Percentiles rank a stretch among this genome's conserved stretches.
phyloP scores from a whole-genome alignment of 257 asterid species.

The Phtheirospermum japonicum region DNA sequence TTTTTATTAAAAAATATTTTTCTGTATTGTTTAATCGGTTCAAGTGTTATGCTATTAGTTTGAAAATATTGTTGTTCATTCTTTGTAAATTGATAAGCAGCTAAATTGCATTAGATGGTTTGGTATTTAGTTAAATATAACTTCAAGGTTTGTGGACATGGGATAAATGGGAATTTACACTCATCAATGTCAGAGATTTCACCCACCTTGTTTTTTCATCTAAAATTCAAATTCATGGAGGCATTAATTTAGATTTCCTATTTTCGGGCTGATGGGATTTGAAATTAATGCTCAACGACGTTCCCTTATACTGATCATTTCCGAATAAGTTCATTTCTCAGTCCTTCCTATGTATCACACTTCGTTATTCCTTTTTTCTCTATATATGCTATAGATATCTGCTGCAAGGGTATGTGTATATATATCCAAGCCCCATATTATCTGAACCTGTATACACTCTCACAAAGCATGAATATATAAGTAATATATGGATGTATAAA shows the following conservation, averaged over 20 bases:
- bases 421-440: too few relatives aligned
- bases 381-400: too few relatives aligned
- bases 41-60: background rate
- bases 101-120: constrained; percentile 11
- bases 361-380: too few relatives aligned
- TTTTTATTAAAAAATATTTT: too few relatives aligned
- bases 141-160: background rate
- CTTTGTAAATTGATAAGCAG: background rate
- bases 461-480: too few relatives aligned
- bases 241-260: background rate
- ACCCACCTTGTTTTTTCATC: background rate
- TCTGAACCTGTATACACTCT: too few relatives aligned
- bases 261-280: too few relatives aligned
- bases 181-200: background rate
- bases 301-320: background rate
- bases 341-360: background rate
- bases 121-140: background rate
- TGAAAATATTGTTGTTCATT: background rate
- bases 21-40: background rate
- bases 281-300: too few relatives aligned
- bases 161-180: background rate
- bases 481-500: too few relatives aligned
- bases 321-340: background rate
- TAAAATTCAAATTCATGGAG: constrained; percentile 4
- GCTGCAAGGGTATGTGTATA: too few relatives aligned